These are phyloP conservation scores for Solanum ossicruentum DNA, from an alignment of 257 asterid genomes.

Conservation along the genomic window DNA sequence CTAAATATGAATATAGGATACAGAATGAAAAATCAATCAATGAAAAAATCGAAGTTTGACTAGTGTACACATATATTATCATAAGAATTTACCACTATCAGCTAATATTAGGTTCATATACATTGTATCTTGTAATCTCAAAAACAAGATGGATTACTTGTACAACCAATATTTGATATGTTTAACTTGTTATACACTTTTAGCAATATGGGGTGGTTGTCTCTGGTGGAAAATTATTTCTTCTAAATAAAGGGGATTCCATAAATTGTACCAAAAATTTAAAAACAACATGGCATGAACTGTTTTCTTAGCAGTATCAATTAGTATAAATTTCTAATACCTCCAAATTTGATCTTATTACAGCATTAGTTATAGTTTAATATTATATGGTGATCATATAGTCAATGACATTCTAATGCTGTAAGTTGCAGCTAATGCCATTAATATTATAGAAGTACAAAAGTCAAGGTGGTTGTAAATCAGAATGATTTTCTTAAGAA, in stretches of 20 bases:
- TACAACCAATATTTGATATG: not conserved
- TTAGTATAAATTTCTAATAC: not conserved
- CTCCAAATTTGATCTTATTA: not conserved
- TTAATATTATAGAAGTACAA: not conserved
- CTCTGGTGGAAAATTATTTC: not conserved
- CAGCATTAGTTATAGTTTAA: not conserved
- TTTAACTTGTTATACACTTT: not conserved
- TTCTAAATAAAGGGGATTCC: not conserved
- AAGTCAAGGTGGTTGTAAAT: not conserved
- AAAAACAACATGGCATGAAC: not conserved
- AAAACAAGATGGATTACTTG: not conserved
- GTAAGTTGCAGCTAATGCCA: not conserved
- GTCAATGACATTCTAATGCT: not conserved
- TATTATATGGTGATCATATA: not conserved
- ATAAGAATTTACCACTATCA: not conserved
- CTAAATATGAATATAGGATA: not conserved
- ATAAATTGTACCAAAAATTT: not conserved
- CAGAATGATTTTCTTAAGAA: not conserved
- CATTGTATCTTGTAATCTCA: too few relatives aligned
- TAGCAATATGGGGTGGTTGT: not conserved
- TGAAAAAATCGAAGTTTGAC: not conserved
- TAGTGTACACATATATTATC: not conserved
- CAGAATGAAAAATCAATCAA: not conserved
- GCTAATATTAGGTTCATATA: too few relatives aligned
- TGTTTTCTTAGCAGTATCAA: not conserved